Conservation (phyloP, 1,284 basidiomycete genomes). For the Cryptococcus wingfieldii region DNA sequence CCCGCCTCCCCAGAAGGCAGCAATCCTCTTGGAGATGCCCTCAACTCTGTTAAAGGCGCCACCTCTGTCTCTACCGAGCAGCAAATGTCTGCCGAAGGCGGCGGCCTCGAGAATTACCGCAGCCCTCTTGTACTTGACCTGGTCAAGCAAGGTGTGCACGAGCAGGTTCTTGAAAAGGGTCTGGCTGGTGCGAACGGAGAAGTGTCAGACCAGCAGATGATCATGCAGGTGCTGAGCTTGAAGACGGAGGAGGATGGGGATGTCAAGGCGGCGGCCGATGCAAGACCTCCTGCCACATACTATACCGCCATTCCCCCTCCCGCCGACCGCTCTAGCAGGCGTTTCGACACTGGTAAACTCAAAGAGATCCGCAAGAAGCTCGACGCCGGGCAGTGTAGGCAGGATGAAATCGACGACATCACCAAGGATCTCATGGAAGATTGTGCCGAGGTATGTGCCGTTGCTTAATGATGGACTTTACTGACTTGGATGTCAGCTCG, state of each 20-base stretch:
- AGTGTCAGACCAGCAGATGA: constrained; percentile 87
- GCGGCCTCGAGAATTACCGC: constrained; percentile 87
- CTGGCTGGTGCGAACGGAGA: constrained; percentile 50
- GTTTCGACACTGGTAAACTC: constrained; percentile 89
- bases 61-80: constrained; percentile 82
- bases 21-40: constrained; percentile 50
- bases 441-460: constrained; percentile 41
- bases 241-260: constrained; percentile 73
- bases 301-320: constrained; percentile 87
- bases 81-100: constrained; percentile 70
- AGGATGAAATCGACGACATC: constrained; percentile 86
- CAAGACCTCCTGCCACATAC: constrained; percentile 57
- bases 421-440: constrained; percentile 83
- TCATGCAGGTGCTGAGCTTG: constrained; percentile 83
- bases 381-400: constrained; percentile 71
- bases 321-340: constrained; percentile 66
- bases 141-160: constrained; percentile 78
- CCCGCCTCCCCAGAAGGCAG: constrained; percentile 16
- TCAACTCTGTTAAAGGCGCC: constrained; percentile 64
- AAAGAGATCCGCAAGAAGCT: constrained; percentile 90
- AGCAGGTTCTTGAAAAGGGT: constrained; percentile 48
- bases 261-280: constrained; percentile 65
- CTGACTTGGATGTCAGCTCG: constrained; percentile 58
- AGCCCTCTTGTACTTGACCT: constrained; percentile 87
- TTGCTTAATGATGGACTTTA: background rate